A percentile compares a stretch with the other conserved stretches of the same genome.
Evolutionary conservation across 2,329 filamentous ascomycete genomes (phyloP).

Genomic region (Phialophora verrucosa): DNA sequence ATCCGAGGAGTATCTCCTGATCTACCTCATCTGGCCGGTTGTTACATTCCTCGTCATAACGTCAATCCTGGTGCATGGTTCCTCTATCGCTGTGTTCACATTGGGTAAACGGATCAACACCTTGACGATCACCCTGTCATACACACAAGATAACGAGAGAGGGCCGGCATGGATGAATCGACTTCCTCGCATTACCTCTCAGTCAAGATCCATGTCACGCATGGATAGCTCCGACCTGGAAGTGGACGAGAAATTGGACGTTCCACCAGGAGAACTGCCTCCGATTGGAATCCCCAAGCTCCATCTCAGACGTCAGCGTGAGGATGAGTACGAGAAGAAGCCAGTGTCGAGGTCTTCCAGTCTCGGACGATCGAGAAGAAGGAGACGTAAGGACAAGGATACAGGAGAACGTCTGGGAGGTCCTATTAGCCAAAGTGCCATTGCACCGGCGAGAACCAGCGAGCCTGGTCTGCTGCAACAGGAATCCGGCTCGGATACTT

Average conservation of each 20-base stretch:
- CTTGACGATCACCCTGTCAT: slow-evolving; percentile 91
- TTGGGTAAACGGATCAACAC: slow-evolving; percentile 98
- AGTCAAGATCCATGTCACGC: slow-evolving; percentile 82
- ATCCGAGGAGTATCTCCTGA: slow-evolving; percentile 70
- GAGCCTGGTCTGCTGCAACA: slow-evolving; percentile 40
- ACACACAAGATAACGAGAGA: slow-evolving; percentile 86
- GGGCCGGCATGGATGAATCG: slow-evolving; percentile 95
- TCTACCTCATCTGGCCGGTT: slow-evolving; percentile 93
- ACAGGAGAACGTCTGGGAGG: slow-evolving; percentile 79
- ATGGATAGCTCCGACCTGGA: slow-evolving; percentile 57
- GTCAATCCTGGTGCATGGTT: slow-evolving; percentile 94
- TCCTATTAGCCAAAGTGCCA: slow-evolving; percentile 87
- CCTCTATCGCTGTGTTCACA: slow-evolving; percentile 97
- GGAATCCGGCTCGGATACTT: slow-evolving; percentile 36
- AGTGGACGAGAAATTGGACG: slow-evolving; percentile 59
- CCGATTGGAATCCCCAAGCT: slow-evolving; percentile 74
- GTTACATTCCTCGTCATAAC: slow-evolving; percentile 91
- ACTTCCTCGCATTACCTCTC: slow-evolving; percentile 79
- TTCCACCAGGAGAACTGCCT: slow-evolving; percentile 73
- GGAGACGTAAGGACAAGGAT: slow-evolving; percentile 71
- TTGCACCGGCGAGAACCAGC: slow-evolving; percentile 65
- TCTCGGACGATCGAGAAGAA: slow-evolving; percentile 54
- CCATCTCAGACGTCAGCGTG: slow-evolving; percentile 79
- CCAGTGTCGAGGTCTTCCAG: slow-evolving; percentile 62
- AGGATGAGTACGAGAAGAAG: slow-evolving; percentile 67